A percentile compares a stretch with the other conserved stretches of the same genome.
Evolutionary conservation across 805 yeast species (phyloP).

Genomic region (Starmerella kuoi): DNA sequence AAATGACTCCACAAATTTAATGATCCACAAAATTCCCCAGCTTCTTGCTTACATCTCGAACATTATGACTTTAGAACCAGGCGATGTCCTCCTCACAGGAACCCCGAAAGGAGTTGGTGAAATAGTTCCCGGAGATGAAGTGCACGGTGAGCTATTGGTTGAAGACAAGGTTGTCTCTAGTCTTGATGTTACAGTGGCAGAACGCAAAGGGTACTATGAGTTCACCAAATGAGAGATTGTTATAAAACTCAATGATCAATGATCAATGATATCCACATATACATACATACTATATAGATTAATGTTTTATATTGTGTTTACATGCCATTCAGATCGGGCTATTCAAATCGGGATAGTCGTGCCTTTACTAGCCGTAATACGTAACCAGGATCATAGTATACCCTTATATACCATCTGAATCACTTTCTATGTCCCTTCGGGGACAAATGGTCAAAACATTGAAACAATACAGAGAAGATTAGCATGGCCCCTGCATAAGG

Average conservation of each 20-base stretch:
- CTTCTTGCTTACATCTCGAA: conserved; percentile 68
- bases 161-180: conserved; percentile 44
- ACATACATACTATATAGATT: no score
- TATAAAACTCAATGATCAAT: no score
- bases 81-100: conserved; percentile 87
- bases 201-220: conserved; percentile 41
- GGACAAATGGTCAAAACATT: conserved; percentile 87
- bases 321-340: no score
- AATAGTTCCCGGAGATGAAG: conserved; percentile 62
- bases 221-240: no score
- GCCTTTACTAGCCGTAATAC: no score
- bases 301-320: no score
- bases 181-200: conserved; percentile 40
- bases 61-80: conserved; percentile 83
- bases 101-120: conserved; percentile 97
- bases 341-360: no score
- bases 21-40: conserved; percentile 79
- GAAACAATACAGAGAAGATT: conserved; percentile 99
- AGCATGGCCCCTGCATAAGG: conserved; percentile 99
- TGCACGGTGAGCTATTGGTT: conserved; percentile 50
- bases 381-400: not conserved
- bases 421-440: conserved; percentile 43
- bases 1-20: conserved; percentile 58
- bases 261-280: no score
- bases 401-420: not conserved